Evolutionary conservation across 495 filamentous ascomycete genomes (phyloP), one percentile per base, ranked within the genome.

Genomic region (Aspergillus indologenus): DNA sequence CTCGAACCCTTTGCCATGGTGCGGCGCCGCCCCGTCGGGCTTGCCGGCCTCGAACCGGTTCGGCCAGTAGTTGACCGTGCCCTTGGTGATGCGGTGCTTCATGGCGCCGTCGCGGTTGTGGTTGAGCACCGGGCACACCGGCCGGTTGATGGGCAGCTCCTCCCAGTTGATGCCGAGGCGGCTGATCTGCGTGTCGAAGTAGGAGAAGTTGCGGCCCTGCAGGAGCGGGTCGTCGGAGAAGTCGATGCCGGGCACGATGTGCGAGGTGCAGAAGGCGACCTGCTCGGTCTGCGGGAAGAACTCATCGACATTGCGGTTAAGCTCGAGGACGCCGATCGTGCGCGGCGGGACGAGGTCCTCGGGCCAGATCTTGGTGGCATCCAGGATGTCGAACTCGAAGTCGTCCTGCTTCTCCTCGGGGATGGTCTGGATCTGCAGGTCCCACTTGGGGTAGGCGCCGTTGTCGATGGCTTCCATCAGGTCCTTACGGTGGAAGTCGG

Each of bases 361-460:
- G 0, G 89, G 89, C 88, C 87, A 91, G 21, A 90, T 60, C 69
- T 92, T 91, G 48, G 89, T 91, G 26, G 88, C 85, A 62, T 92
- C 89, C 22, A 92, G 78, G 58, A 91, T 86, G 65, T 92, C 89
- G 53, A 92, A 91, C 3, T 91, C 87, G 59, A 91, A 92, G 50
- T 90, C 83, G 64, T 90, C 71, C 67, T 90, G 81, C 26, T 85
- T 72, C 8, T 71, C 75, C 62, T 89, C 87, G 1, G 83, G 78
- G 45, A 89, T 81, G 15, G 79, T 71, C 65, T 91, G 88, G 56
- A 91, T 85, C 20, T 85, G 86, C 64, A 90, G 89, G 63, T 82
- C 84, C 87, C 88, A 91, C 62, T 84, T 87, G 1, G 52, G 52
- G 34, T 21, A 54, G 34, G 52, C 52, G 24, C 48, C 85, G 29